Conservation (phyloP, 1,284 basidiomycete species). For the Prillingera fragicola region DNA sequence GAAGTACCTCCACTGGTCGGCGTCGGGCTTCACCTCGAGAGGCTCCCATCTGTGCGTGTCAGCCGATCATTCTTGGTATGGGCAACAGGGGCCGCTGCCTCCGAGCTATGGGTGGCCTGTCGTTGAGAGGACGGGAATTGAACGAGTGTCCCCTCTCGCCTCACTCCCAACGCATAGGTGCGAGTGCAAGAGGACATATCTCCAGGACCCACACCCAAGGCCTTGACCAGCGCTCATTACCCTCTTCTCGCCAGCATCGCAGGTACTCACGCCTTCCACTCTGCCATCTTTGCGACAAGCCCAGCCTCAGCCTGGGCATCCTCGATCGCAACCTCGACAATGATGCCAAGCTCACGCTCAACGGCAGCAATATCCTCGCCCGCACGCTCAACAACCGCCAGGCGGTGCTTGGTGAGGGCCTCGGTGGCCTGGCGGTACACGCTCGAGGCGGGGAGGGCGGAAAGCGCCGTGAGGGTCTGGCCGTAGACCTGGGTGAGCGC, state of each 20-base stretch:
- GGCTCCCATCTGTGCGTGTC: conserved; percentile 37
- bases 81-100: neutral
- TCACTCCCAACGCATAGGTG: neutral
- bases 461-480: conserved; percentile 67
- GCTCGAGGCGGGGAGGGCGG: conserved; percentile 66
- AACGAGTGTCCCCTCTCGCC: no score
- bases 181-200: no score
- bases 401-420: conserved; percentile 75
- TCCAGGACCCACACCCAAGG: no score
- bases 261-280: conserved; percentile 87
- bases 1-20: conserved; percentile 45
- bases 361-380: conserved; percentile 61
- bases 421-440: conserved; percentile 89
- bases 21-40: conserved; percentile 32
- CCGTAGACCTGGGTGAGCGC: conserved; percentile 70
- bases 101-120: no score
- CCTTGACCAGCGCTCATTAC: neutral
- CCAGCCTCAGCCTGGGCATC: conserved; percentile 78
- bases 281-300: conserved; percentile 75
- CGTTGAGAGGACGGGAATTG: neutral
- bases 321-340: conserved; percentile 53
- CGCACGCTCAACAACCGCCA: conserved; percentile 65
- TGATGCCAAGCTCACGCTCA: conserved; percentile 58
- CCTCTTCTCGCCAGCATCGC: neutral
- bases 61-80: conserved; percentile 2